Conservation (phyloP, 768 basidiomycete species). For the Pleurotus tuber-regium region DNA sequence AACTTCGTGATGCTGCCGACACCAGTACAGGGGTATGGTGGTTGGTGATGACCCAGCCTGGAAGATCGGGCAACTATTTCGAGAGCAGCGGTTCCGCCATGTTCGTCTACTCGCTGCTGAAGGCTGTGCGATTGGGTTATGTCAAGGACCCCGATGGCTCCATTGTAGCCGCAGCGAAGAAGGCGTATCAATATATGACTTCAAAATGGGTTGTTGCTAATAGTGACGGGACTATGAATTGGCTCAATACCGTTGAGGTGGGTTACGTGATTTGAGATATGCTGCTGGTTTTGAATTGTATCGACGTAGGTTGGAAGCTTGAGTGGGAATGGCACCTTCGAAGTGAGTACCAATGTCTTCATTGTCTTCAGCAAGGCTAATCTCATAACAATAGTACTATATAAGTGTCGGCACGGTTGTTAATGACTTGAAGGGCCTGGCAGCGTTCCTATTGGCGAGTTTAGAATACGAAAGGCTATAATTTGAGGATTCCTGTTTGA, state of each 20-base stretch:
- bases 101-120: slow-evolving; percentile 45
- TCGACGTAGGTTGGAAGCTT: slow-evolving; percentile 38
- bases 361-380: neutral
- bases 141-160: slow-evolving; percentile 37
- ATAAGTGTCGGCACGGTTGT: slow-evolving; percentile 33
- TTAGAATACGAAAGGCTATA: slow-evolving; percentile 35
- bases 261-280: neutral
- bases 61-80: slow-evolving; percentile 42
- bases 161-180: slow-evolving; percentile 33
- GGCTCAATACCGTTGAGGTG: slow-evolving; percentile 44
- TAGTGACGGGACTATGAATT: slow-evolving; percentile 41
- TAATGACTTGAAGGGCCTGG: slow-evolving; percentile 46
- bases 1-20: slow-evolving; percentile 37
- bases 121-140: slow-evolving; percentile 39
- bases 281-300: neutral
- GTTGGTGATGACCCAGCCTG: slow-evolving; percentile 50
- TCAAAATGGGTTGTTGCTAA: slow-evolving; percentile 38
- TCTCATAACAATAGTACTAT: slow-evolving; percentile 35
- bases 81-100: slow-evolving; percentile 46
- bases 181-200: slow-evolving; percentile 40
- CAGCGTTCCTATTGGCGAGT: slow-evolving; percentile 44
- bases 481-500: too few species aligned
- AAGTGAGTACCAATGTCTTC: slow-evolving; percentile 23
- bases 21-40: slow-evolving; percentile 41
- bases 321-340: slow-evolving; percentile 32